A percentile compares a stretch with the other conserved stretches of the same genome.
These are phyloP conservation scores for Brassica carinata DNA, from an alignment of 345 rosid species.

Conservation along the genomic window DNA sequence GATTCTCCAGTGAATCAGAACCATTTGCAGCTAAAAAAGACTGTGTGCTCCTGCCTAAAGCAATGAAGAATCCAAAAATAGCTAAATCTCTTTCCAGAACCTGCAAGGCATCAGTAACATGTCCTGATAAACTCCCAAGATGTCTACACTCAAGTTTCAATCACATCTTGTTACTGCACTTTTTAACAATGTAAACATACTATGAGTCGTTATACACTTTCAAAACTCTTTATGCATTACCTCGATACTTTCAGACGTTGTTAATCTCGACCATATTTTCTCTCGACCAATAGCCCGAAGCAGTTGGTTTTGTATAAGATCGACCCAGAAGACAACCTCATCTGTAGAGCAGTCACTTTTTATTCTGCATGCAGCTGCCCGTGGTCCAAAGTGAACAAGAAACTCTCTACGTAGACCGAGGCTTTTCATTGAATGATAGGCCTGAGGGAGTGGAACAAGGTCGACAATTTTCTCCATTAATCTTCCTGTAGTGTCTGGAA, in stretches of 20 bases:
- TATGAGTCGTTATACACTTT: not conserved
- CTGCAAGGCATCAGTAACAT: constrained; percentile 49
- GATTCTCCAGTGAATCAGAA: constrained; percentile 59
- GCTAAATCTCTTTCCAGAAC: constrained; percentile 96
- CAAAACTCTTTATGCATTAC: too few species aligned
- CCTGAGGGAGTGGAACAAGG: constrained; percentile 67
- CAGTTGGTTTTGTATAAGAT: constrained; percentile 86
- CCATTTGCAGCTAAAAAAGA: constrained; percentile 78
- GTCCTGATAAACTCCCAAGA: constrained; percentile 13
- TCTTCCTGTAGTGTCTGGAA: constrained; percentile 77
- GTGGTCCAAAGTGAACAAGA: constrained; percentile 94
- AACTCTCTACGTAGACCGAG: constrained; percentile 85
- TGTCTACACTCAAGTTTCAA: not conserved
- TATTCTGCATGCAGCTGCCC: constrained; percentile 78
- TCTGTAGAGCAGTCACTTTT: constrained; percentile 65
- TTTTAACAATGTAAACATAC: not conserved
- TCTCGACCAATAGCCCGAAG: constrained; percentile 89
- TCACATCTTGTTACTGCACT: not conserved
- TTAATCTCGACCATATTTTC: constrained; percentile 93
- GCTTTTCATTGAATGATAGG: constrained; percentile 67
- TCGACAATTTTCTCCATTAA: constrained; percentile 90
- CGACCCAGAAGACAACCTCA: constrained; percentile 92
- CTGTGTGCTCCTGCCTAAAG: constrained; percentile 84
- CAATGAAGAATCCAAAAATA: constrained; percentile 96
- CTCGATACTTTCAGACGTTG: constrained; percentile 85